Conservation (phyloP, 768 basidiomycete species). For the Phallus indusiatus region DNA sequence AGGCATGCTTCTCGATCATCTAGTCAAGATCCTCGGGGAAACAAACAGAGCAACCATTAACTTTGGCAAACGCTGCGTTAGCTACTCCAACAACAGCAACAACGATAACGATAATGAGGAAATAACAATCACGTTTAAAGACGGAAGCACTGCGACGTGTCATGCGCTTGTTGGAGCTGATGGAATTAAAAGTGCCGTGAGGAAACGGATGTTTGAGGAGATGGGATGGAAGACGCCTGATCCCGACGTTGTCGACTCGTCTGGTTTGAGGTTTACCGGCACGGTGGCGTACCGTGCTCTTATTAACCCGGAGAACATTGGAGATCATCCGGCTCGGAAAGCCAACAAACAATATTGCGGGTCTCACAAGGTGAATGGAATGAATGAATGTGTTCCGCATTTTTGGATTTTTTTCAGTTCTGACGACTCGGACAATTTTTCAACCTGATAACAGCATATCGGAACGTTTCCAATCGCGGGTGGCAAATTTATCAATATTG, state of each 20-base stretch:
- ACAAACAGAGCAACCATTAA: conserved; percentile 13
- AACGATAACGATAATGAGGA: neutral
- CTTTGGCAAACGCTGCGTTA: conserved; percentile 21
- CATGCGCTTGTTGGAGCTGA: conserved; percentile 24
- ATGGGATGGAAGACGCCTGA: conserved; percentile 12
- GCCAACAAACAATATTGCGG: conserved; percentile 23
- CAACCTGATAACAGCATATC: conserved; percentile 43
- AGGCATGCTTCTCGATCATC: conserved; percentile 37
- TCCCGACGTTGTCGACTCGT: conserved; percentile 20
- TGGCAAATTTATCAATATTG: too few species aligned
- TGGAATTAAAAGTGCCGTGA: conserved; percentile 22
- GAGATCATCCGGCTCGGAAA: conserved; percentile 25
- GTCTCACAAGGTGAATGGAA: neutral
- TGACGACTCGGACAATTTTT: too few species aligned
- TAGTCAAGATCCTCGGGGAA: conserved; percentile 24
- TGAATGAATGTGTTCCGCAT: too few species aligned
- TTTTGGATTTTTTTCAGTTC: too few species aligned
- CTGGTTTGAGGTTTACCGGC: conserved; percentile 38
- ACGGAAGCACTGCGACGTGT: conserved; percentile 18
- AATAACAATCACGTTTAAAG: conserved; percentile 18
- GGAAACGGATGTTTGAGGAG: conserved; percentile 25
- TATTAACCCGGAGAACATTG: conserved; percentile 19
- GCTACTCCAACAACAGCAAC: conserved; percentile 10
- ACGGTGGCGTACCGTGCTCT: conserved; percentile 36
- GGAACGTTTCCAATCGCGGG: conserved; percentile 52